phyloP scores from a whole-genome alignment of 129 eudicot species.

The Erigeron canadensis region DNA sequence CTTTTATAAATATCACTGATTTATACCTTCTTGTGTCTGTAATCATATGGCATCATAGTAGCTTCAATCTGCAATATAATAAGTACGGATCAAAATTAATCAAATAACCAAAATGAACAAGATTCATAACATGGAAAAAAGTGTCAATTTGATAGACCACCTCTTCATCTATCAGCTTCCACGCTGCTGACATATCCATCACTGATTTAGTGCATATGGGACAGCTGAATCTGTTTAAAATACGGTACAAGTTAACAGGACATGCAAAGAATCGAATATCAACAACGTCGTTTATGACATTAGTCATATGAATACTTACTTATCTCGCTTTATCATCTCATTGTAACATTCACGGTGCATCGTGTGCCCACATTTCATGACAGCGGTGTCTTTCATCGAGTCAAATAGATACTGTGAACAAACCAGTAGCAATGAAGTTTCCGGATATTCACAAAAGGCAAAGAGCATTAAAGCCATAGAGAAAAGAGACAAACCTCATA shows the following conservation, averaged over 20 bases:
- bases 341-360: conserved; percentile 90
- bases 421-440: conserved; percentile 8
- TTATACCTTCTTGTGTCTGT: conserved; percentile 79
- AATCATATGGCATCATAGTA: conserved; percentile 86
- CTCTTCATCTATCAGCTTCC: conserved; percentile 97
- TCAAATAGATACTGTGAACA: conserved; percentile 80
- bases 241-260: background rate
- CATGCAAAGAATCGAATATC: background rate
- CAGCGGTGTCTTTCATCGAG: conserved; percentile 82
- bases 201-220: conserved; percentile 88
- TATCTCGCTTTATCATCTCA: conserved; percentile 93
- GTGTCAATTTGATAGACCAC: conserved; percentile 32
- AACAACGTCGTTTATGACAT: background rate
- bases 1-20: background rate
- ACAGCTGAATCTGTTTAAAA: conserved; percentile 66
- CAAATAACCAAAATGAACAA: background rate
- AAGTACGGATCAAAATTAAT: background rate
- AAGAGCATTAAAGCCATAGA: background rate
- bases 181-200: conserved; percentile 82
- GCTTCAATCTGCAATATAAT: conserved; percentile 64
- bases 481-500: conserved; percentile 62
- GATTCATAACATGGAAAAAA: background rate
- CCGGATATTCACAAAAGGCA: background rate
- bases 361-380: conserved; percentile 98
- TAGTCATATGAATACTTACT: conserved; percentile 46